Conservation (phyloP, 2,329 filamentous ascomycete species). For the Claviceps spartinae region DNA sequence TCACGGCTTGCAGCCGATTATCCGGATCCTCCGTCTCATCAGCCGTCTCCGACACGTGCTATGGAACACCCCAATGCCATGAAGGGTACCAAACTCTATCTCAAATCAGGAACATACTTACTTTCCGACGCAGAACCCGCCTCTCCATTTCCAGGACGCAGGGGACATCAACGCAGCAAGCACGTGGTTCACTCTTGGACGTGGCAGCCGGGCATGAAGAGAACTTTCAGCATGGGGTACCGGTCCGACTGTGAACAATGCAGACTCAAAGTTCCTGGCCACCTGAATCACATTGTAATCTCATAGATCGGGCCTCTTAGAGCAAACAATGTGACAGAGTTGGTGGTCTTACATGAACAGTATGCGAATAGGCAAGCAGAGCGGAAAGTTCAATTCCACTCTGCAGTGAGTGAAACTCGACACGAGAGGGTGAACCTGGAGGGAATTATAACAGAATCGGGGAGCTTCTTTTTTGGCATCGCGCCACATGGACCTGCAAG, state of each 20-base stretch:
- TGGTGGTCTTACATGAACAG: not conserved
- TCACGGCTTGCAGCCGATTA: slow-evolving; percentile 6
- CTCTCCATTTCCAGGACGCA: slow-evolving; percentile 34
- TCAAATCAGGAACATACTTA: slow-evolving; percentile 9
- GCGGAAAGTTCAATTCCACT: not conserved
- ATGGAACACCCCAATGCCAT: slow-evolving; percentile 27
- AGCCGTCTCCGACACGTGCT: slow-evolving; percentile 18
- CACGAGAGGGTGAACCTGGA: no score
- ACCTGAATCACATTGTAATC: slow-evolving; percentile 68
- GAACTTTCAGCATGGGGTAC: slow-evolving; percentile 66
- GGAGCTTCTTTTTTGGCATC: no score
- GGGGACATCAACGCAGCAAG: slow-evolving; percentile 43
- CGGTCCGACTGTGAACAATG: slow-evolving; percentile 69
- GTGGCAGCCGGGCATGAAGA: slow-evolving; percentile 49
- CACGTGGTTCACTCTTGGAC: slow-evolving; percentile 50
- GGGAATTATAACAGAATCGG: no score
- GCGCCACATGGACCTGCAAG: no score
- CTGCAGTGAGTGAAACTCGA: not conserved
- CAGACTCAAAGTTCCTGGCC: slow-evolving; percentile 57
- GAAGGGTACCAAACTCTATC: slow-evolving; percentile 22
- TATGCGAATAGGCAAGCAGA: not conserved
- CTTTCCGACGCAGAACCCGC: slow-evolving; percentile 22
- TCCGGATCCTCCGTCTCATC: slow-evolving; percentile 9
- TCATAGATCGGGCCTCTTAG: slow-evolving; percentile 29
- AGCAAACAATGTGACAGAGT: not conserved